Evolutionary conservation across 148 eudicot species (phyloP).

Genomic region (Pouteria glomerata): DNA sequence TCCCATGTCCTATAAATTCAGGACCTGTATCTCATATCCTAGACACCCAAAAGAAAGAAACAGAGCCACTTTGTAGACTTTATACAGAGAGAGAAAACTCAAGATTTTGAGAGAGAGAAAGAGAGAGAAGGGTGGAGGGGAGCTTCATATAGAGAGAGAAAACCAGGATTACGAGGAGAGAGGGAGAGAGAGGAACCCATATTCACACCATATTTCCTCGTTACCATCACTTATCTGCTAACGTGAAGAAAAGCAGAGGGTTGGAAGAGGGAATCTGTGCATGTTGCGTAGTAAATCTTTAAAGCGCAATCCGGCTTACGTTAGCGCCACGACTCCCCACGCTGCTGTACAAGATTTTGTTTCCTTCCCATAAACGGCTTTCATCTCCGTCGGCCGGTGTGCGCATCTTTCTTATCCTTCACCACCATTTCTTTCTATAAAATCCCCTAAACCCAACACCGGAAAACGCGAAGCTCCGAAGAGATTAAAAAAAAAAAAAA

Average conservation of each 20-base stretch:
- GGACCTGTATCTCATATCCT: constrained; percentile 40
- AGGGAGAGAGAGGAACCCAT: too few relatives aligned
- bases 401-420: constrained; percentile 19
- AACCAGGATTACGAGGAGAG: too few relatives aligned
- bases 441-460: background rate
- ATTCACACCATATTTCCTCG: constrained; percentile 10
- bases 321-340: constrained; percentile 25
- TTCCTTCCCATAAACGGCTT: constrained; percentile 2
- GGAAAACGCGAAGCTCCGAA: background rate
- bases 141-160: too few relatives aligned
- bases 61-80: background rate
- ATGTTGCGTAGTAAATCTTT: constrained; percentile 29
- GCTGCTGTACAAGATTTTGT: constrained; percentile 26
- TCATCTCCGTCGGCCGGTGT: constrained; percentile 9
- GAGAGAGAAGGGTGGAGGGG: background rate
- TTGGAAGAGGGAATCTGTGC: constrained; percentile 16
- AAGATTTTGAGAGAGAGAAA: background rate
- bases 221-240: background rate
- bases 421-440: constrained; percentile 5
- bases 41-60: constrained; percentile 11
- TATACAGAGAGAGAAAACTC: background rate
- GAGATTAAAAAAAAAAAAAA: background rate
- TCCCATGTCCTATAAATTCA: constrained; percentile 36
- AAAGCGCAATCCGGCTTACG: constrained; percentile 37
- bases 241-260: background rate